Evolutionary conservation across 1,284 basidiomycete genomes (phyloP), one percentile per base, ranked within the genome.

Genomic region (Malassezia sp.): DNA sequence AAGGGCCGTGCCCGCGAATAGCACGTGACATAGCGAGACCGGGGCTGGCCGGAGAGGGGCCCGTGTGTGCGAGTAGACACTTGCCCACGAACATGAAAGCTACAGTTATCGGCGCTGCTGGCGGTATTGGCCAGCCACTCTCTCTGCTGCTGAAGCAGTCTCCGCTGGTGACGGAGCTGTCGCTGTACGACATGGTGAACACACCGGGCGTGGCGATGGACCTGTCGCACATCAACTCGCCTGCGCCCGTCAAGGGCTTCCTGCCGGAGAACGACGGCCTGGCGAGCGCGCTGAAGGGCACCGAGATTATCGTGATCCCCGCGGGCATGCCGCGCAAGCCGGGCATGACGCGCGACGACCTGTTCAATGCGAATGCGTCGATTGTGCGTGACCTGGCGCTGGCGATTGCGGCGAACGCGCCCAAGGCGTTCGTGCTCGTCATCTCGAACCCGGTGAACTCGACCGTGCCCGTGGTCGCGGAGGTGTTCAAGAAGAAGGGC

Each of bases 361-460:
- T 91, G 15, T 91, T 91, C 81, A 89, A 90, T 78, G 85, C 82
- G 49, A 99, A 99, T 74, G 93, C 88, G 55, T 86, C 86, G 44
- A 99, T 99, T 72, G 85, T 95, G 53, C 82, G 83, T 60, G 86
- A 88, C 71, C 81, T 97, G 53, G 91, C 90, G 32, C 81, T 80
- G 39, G 87, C 83, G 42, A 85, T 90, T 62, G 90, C 90, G 27
- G 80, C 79, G 34, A 73, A 76, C 54, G 80, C 81, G 42, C 93
- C 93, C 63, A 90, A 90, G 72, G 91, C 93, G 10, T 84, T 85
- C 61, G 79, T 97, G 45, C 80, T 90, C 39, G 87, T 96, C 63
- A 97, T 97, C 75, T 93, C 90, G 60, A 95, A 95, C 79, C 85
- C 84, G 46, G 85, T 87, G 74, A 73, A 87, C 79, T 95, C 90